Conservation (phyloP, 164 flowering plant genomes). For the Chimonanthus salicifolius region DNA sequence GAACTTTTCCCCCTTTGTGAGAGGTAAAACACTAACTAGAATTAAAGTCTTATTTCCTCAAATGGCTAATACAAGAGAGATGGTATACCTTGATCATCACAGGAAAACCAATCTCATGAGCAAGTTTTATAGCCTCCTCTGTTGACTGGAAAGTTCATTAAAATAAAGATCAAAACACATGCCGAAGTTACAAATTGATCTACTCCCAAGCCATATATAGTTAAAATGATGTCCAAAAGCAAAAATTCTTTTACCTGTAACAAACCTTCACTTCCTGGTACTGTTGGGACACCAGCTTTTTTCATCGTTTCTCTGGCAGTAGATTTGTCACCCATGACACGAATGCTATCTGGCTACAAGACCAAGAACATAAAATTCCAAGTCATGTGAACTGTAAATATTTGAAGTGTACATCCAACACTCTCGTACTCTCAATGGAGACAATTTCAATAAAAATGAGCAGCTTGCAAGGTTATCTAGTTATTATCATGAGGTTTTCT, state of each 20-base stretch:
- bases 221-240: not conserved
- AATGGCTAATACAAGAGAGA: constrained; percentile 1
- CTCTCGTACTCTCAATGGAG: too few relatives aligned
- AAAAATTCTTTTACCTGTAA: constrained; percentile 47
- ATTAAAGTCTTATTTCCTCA: not conserved
- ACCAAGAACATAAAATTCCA: constrained; percentile 12
- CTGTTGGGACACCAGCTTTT: constrained; percentile 98
- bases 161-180: not conserved
- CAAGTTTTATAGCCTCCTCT: constrained; percentile 83
- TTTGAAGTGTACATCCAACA: too few relatives aligned
- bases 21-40: not conserved
- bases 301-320: constrained; percentile 99
- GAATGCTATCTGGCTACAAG: constrained; percentile 90
- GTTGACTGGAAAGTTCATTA: constrained; percentile 52
- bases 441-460: too few relatives aligned
- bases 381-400: not conserved
- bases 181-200: not conserved
- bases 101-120: constrained; percentile 84
- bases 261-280: constrained; percentile 97
- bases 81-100: constrained; percentile 91
- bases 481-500: too few relatives aligned
- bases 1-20: not conserved
- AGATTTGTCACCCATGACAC: constrained; percentile 97
- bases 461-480: too few relatives aligned
- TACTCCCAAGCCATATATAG: not conserved